A percentile compares a stretch with the other conserved stretches of the same genome.
Conservation (phyloP, 257 asterid species). For the Lithospermum erythrorhizon region DNA sequence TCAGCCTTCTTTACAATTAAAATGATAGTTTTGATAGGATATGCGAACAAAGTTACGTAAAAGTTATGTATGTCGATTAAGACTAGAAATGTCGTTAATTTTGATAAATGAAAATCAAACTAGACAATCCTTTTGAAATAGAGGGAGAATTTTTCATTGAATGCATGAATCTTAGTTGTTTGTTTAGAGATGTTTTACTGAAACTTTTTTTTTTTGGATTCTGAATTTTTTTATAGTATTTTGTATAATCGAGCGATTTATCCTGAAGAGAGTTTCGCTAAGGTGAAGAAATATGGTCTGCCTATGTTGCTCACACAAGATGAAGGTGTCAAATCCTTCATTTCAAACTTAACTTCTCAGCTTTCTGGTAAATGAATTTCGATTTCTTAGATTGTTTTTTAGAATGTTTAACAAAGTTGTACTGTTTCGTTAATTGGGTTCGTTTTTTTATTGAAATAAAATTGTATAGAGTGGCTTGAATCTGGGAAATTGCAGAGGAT, state of each 20-base stretch:
- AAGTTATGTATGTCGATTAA: no score
- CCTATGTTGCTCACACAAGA: conserved; percentile 90
- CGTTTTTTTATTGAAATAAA: not conserved
- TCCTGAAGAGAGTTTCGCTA: conserved; percentile 84
- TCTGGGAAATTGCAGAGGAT: conserved; percentile 84
- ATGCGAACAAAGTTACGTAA: no score
- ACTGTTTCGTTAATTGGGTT: not conserved
- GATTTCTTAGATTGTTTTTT: not conserved
- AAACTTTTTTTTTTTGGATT: no score
- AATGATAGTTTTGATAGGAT: no score
- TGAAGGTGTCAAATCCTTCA: conserved; percentile 81
- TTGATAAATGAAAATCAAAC: no score
- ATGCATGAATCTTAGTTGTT: not conserved
- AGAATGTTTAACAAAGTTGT: not conserved
- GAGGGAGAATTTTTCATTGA: no score
- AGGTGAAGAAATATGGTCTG: conserved; percentile 86
- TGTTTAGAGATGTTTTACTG: not conserved
- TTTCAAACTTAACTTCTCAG: conserved; percentile 75
- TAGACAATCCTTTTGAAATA: no score
- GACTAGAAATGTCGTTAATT: no score
- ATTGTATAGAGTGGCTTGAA: conserved; percentile 73
- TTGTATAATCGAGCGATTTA: conserved; percentile 83
- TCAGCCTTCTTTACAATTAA: no score
- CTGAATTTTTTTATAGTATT: conserved; percentile 19
- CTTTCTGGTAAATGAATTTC: conserved; percentile 50